Evolutionary conservation across 228 moss, liverwort and hornwort genomes (phyloP).

Genomic region (Sphagnum magellanicum): DNA sequence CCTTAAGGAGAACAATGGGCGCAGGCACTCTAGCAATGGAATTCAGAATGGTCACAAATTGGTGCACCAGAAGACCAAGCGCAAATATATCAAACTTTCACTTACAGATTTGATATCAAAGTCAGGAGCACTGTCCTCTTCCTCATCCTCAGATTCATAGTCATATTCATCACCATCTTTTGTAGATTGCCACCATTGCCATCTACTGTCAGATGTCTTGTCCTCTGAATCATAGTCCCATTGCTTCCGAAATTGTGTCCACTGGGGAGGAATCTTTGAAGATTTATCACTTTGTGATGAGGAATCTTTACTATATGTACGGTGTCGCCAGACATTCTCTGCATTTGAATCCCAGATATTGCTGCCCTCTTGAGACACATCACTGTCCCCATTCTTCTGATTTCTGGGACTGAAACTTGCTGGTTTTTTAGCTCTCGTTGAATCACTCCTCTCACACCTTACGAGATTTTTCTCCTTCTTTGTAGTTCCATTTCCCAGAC

Average conservation of each 20-base stretch:
- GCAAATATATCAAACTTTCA: neutral
- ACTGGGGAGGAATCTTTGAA: constrained; percentile 27
- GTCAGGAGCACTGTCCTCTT: constrained; percentile 14
- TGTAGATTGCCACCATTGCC: constrained; percentile 44
- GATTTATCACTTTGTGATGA: constrained; percentile 16
- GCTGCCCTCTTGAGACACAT: constrained; percentile 9
- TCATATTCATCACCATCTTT: constrained; percentile 30
- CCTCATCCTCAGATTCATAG: constrained; percentile 18
- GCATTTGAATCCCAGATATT: constrained; percentile 55
- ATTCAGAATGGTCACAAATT: too few relatives aligned
- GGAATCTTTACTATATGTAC: constrained; percentile 12
- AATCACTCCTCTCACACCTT: too few relatives aligned
- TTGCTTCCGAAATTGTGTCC: constrained; percentile 12
- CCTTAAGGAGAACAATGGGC: too few relatives aligned
- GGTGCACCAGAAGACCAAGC: too few relatives aligned
- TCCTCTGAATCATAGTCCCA: constrained; percentile 39
- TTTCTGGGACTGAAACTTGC: constrained; percentile 28
- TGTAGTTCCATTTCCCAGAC: too few relatives aligned
- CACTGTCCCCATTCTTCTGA: constrained; percentile 19
- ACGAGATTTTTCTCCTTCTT: too few relatives aligned
- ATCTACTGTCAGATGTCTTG: constrained; percentile 15
- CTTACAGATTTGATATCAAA: constrained; percentile 35
- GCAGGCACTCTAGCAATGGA: too few relatives aligned
- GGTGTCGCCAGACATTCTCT: constrained; percentile 35
- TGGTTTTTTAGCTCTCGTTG: too few relatives aligned